phyloP scores from a whole-genome alignment of 345 rosid genomes.

The Anacardium occidentale region DNA sequence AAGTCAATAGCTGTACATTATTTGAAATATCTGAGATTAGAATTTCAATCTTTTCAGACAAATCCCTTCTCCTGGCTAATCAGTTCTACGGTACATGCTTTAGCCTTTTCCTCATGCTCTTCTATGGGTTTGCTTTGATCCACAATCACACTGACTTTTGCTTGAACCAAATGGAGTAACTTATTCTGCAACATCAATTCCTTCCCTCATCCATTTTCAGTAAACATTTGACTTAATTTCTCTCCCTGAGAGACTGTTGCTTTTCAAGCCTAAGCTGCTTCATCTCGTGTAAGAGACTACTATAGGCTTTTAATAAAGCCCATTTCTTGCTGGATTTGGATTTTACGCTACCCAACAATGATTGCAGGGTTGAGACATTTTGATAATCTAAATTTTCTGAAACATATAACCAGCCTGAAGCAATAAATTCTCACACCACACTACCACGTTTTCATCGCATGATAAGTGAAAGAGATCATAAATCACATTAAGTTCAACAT shows the following conservation, averaged over 20 bases:
- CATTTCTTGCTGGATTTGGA: too few species aligned
- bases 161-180: slow-evolving; percentile 42
- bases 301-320: too few species aligned
- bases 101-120: slow-evolving; percentile 37
- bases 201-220: slow-evolving; percentile 42
- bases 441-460: neutral
- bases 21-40: slow-evolving; percentile 27
- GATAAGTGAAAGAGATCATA: neutral
- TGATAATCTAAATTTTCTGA: neutral
- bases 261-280: slow-evolving; percentile 54
- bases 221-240: slow-evolving; percentile 21
- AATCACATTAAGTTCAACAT: slow-evolving; percentile 6
- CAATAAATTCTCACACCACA: neutral
- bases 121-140: slow-evolving; percentile 29
- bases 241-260: slow-evolving; percentile 39
- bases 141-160: slow-evolving; percentile 29
- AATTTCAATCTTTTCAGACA: slow-evolving; percentile 32
- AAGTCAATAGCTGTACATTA: slow-evolving; percentile 31
- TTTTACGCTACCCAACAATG: too few species aligned
- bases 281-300: slow-evolving; percentile 36
- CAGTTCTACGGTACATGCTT: slow-evolving; percentile 40
- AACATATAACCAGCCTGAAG: neutral
- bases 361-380: too few species aligned
- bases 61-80: slow-evolving; percentile 35
- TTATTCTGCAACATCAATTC: slow-evolving; percentile 40